phyloP scores from a whole-genome alignment of 2,329 filamentous ascomycete species.

The Dactylellina parvicollis region DNA sequence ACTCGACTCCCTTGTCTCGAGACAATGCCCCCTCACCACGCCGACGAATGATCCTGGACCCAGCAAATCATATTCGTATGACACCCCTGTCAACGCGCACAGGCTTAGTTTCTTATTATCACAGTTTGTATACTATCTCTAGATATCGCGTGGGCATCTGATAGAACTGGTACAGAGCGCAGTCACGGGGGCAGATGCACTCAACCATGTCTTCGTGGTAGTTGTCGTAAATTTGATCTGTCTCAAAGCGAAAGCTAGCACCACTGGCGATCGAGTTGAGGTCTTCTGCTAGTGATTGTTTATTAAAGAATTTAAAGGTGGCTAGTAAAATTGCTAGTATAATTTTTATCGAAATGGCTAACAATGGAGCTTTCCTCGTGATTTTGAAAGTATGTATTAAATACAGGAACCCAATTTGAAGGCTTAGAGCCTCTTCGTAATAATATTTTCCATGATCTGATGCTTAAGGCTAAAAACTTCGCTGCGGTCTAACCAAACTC shows the following conservation, averaged over 20 bases:
- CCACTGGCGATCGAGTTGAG: slow-evolving; percentile 72
- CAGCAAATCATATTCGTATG: slow-evolving; percentile 68
- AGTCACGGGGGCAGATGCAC: slow-evolving; percentile 69
- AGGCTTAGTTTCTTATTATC: slow-evolving; percentile 64
- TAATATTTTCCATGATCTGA: slow-evolving; percentile 72
- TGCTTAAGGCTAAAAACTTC: slow-evolving; percentile 71
- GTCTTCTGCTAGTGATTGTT: slow-evolving; percentile 74
- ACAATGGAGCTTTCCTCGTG: slow-evolving; percentile 72
- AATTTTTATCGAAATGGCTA: slow-evolving; percentile 71
- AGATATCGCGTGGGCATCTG: slow-evolving; percentile 64
- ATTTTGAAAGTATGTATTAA: slow-evolving; percentile 67
- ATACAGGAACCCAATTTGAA: slow-evolving; percentile 69
- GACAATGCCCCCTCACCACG: slow-evolving; percentile 62
- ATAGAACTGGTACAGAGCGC: slow-evolving; percentile 64
- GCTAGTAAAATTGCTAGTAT: slow-evolving; percentile 68
- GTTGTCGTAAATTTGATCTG: slow-evolving; percentile 68
- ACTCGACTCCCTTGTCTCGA: too few relatives aligned
- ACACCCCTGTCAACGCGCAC: slow-evolving; percentile 66
- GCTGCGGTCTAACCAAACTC: slow-evolving; percentile 75
- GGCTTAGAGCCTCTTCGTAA: slow-evolving; percentile 75
- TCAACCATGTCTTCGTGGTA: slow-evolving; percentile 64
- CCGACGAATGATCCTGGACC: slow-evolving; percentile 65
- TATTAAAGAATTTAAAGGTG: slow-evolving; percentile 72
- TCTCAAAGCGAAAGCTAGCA: slow-evolving; percentile 74
- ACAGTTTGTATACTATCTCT: slow-evolving; percentile 64